These are phyloP conservation scores for Pseudogymnoascus sp. DNA, from an alignment of 2,329 filamentous ascomycete genomes.

Conservation along the genomic window DNA sequence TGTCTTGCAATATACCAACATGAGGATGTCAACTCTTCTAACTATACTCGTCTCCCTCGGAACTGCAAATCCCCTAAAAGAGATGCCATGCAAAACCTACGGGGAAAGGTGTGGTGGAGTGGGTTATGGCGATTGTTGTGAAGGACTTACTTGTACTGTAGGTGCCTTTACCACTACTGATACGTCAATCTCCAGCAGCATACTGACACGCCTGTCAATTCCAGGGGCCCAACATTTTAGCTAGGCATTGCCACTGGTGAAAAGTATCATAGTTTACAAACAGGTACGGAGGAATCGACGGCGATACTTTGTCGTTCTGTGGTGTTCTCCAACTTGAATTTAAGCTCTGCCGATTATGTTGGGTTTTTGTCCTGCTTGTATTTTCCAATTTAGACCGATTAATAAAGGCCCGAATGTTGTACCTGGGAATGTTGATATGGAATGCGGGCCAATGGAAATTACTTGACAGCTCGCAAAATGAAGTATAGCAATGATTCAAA, in stretches of 20 bases:
- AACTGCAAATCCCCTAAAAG: background rate
- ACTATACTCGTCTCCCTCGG: background rate
- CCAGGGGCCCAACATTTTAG: background rate
- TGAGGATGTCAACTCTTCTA: background rate
- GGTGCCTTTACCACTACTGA: background rate
- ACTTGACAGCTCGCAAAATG: background rate
- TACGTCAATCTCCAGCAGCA: background rate
- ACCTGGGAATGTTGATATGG: background rate
- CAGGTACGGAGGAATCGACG: background rate
- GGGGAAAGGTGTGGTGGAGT: background rate
- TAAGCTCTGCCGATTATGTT: background rate
- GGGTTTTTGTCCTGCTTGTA: background rate
- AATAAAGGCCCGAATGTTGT: background rate
- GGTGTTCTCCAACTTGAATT: background rate
- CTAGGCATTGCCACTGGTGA: background rate
- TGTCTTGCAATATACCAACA: background rate
- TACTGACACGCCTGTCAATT: background rate
- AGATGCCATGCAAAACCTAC: background rate
- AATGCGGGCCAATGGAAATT: background rate
- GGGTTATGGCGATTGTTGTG: background rate
- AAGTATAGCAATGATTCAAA: background rate
- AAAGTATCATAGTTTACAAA: background rate
- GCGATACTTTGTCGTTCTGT: background rate
- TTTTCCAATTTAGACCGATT: background rate
- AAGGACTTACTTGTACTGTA: background rate